Conservation (phyloP, 148 eudicot species). For the Camellia granthamiana region DNA sequence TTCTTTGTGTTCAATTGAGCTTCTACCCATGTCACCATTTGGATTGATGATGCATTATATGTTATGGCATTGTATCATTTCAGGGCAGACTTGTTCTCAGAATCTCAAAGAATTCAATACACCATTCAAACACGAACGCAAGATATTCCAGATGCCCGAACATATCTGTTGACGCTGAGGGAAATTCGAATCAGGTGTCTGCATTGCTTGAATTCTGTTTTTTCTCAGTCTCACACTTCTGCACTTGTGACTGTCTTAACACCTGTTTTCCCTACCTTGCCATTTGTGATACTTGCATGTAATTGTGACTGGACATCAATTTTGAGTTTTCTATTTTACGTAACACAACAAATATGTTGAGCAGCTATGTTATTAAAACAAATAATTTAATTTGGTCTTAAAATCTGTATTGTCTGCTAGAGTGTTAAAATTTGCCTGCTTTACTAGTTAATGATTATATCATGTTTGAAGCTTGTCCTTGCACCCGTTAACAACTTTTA, state of each 20-base stretch:
- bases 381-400: too few species aligned
- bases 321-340: background rate
- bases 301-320: background rate
- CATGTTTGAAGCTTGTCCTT: background rate
- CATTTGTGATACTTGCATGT: background rate
- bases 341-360: too few species aligned
- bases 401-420: too few species aligned
- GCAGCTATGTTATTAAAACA: too few species aligned
- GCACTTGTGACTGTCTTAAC: background rate
- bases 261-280: background rate
- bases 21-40: background rate
- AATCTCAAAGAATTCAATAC: constrained; percentile 69
- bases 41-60: background rate
- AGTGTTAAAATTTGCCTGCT: too few species aligned
- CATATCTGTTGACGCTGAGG: constrained; percentile 65
- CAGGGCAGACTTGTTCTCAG: constrained; percentile 84
- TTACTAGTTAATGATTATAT: too few species aligned
- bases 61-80: constrained; percentile 6
- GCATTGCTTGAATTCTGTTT: background rate
- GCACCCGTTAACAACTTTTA: background rate
- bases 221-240: background rate
- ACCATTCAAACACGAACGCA: constrained; percentile 63
- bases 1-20: background rate
- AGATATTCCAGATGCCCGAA: constrained; percentile 76
- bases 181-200: constrained; percentile 78